A percentile compares a stretch with the other conserved stretches of the same genome.
phyloP scores from a whole-genome alignment of 1,284 basidiomycete species.

The Mycena citricolor region DNA sequence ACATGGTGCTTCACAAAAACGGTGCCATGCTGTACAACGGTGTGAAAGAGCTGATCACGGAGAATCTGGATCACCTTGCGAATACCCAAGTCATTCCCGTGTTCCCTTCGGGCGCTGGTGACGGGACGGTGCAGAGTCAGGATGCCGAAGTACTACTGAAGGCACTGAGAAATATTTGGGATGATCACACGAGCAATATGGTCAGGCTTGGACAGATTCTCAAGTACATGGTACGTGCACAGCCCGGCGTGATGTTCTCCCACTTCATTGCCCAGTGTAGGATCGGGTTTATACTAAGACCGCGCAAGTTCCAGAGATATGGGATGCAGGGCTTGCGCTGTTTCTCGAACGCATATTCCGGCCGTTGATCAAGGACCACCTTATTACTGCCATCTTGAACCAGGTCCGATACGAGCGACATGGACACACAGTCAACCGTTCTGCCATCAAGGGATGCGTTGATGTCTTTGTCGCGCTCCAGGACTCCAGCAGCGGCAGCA shows the following conservation, averaged over 20 bases:
- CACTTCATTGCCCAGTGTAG: constrained; percentile 42
- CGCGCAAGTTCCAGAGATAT: constrained; percentile 75
- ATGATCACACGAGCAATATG: constrained; percentile 92
- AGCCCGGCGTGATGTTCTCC: too few relatives aligned
- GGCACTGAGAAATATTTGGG: constrained; percentile 86
- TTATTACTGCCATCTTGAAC: constrained; percentile 80
- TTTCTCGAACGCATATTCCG: constrained; percentile 87
- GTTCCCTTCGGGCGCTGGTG: constrained; percentile 65
- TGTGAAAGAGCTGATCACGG: constrained; percentile 74
- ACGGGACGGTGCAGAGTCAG: constrained; percentile 61
- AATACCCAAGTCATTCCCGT: constrained; percentile 76
- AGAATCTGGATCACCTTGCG: constrained; percentile 85
- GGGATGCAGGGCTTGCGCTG: constrained; percentile 81
- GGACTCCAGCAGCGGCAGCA: constrained; percentile 42
- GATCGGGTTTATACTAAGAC: constrained; percentile 83
- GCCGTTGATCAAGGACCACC: constrained; percentile 80
- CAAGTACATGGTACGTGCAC: constrained; percentile 94
- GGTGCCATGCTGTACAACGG: constrained; percentile 91
- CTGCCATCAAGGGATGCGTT: constrained; percentile 86
- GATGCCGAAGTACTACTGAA: constrained; percentile 87
- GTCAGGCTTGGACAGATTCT: constrained; percentile 87
- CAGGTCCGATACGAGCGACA: constrained; percentile 92
- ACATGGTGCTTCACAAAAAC: constrained; percentile 87
- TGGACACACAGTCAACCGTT: constrained; percentile 89
- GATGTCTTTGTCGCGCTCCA: constrained; percentile 78